Evolutionary conservation across 805 yeast genomes (phyloP), one percentile per base, ranked within the genome.

Genomic region (Saturnispora quitensis): DNA sequence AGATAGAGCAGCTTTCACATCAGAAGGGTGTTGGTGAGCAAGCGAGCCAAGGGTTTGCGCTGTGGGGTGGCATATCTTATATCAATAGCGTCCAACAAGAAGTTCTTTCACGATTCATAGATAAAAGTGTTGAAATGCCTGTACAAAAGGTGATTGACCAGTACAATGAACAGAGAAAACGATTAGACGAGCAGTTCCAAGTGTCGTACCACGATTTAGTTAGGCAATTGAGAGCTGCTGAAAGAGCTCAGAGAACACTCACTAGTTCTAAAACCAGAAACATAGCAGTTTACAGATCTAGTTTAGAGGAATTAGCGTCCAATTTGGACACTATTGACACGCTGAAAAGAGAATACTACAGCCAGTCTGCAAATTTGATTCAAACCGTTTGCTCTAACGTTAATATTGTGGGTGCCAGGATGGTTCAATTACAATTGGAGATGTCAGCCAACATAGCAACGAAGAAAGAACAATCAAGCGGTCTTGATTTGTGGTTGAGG

Each of bases 381-480:
- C 83, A 84, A 58, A 75, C 77, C 35, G 76, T 85, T n/a, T 80
- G 84, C 40, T 69, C 71, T 25, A 68, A 72, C 25, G 69, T 86
- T 4, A 71, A 85, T 45, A 65, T 68, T 18, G 72, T 74, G 49
- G 74, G 87, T 1, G 84, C 88, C 1, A 74, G 84, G 1, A 71
- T 85, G 5, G 82, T 87, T 2, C 70, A 88, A 47, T 90, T 93
- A 2, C 91, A 89, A 62, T 80, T 89, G 17, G 93, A 87, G 59
- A 80, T 88, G 18, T 81, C 79, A 58, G 95, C 86, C 60, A 83
- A 85, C 27, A 80, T 89, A 22, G 95, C 95, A 0, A 73, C 80
- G 52, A 89, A 89, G 62, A 93, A 95, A 4, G 83, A 89, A 87
- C 76, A 84, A 4, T 96, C 95, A 13, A 93, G 91, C 27, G 96